Conservation (phyloP, 2,329 filamentous ascomycete species). For the Colletotrichum filicis region DNA sequence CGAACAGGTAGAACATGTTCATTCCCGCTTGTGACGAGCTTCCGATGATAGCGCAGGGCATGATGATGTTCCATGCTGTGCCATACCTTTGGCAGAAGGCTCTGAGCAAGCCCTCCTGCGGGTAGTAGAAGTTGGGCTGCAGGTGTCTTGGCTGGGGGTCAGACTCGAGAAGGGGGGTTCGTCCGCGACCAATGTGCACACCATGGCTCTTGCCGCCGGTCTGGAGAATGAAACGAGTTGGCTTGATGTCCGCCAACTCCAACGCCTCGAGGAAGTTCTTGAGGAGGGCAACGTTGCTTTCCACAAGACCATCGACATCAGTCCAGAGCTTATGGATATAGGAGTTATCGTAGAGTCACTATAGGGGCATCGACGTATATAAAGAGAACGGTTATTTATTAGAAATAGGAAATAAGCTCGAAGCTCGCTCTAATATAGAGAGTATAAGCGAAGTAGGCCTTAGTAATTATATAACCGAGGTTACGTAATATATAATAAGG, state of each 20-base stretch:
- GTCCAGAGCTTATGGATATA: slow-evolving; percentile 27
- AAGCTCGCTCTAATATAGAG: too few species aligned
- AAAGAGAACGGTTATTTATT: too few species aligned
- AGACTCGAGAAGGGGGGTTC: neutral
- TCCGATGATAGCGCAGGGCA: slow-evolving; percentile 8
- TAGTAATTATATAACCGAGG: too few species aligned
- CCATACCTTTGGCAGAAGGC: neutral
- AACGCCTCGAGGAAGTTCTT: slow-evolving; percentile 25
- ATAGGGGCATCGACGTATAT: too few species aligned
- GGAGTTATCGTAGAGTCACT: too few species aligned
- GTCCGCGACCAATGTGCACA: slow-evolving; percentile 16
- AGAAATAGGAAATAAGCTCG: too few species aligned
- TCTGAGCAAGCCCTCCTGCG: slow-evolving; percentile 17
- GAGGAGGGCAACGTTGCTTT: neutral
- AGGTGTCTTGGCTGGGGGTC: slow-evolving; percentile 13
- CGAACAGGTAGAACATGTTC: slow-evolving; percentile 3
- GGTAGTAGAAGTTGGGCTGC: slow-evolving; percentile 25
- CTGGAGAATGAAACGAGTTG: slow-evolving; percentile 16
- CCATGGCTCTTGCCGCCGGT: slow-evolving; percentile 31
- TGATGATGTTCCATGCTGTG: slow-evolving; percentile 7
- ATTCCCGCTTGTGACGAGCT: neutral
- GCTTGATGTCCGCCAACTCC: neutral
- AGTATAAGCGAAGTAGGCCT: too few species aligned
- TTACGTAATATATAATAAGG: too few species aligned
- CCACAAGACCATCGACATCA: neutral